Base-by-base conservation (phyloP, 768 basidiomycete genomes). In the Boletus patriciae region DNA sequence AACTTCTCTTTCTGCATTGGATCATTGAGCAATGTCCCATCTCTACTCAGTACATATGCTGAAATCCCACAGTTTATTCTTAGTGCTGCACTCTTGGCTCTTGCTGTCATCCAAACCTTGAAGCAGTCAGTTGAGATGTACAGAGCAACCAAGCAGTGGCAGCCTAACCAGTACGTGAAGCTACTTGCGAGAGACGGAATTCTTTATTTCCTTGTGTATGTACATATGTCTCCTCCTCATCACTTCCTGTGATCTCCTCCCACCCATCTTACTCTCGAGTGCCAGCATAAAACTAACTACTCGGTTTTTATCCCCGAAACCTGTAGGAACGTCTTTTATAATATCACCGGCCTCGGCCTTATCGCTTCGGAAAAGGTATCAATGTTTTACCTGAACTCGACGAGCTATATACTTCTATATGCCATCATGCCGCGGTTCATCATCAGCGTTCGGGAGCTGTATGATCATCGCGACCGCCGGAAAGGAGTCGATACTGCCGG, bases 401-500 rank as follows among this genome's bases (percentile, higher is more conserved):
- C 11, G 2, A 9, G 31, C 31, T 31, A 31, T 31, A 31, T 7
- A 31, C 10, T 11, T 9, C 2, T 31, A 16, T 23, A 19, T 19
- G 21, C 51, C 33, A 18, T 55, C 3, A 36, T 50, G 0, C 55
- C 61, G 2, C 52, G 47, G 19, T 54, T 61, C 21, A 44, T 61
- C 36, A 49, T 61, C 18, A 44, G 46, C 16, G 19, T 61, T 21
- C 55, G 59, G 15, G 52, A 46, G 18, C 13, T 49, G 23, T 54
- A 52, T 10, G 41, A 44, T 3, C 3, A 15, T 8, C 23, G 12
- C 13, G 16, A 12, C 1, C 18, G 31, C 12, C 15, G 8, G 1
- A 55, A 31, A 13, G 55, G 45, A 1, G 27, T 54, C 2, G 59
- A 62, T 19, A 44, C 59, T n/a, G n/a, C n/a, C 11, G 59, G 59